These are phyloP conservation scores for Phytopythium cucurbitacearum DNA, from an alignment of 352 stramenopile genomes.

Conservation along the genomic window DNA sequence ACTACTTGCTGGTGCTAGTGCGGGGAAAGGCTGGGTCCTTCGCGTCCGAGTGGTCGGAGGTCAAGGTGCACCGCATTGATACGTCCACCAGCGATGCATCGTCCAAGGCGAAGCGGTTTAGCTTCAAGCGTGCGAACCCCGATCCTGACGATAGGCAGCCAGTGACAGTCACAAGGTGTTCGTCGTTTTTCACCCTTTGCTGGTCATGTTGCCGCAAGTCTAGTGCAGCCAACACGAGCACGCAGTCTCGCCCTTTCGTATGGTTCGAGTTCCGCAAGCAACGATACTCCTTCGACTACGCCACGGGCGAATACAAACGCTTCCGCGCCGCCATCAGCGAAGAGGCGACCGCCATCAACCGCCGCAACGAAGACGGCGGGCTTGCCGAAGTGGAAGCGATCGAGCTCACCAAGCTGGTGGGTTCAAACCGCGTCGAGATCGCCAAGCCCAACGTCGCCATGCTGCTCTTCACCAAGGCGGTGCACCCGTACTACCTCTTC, in stretches of 20 bases:
- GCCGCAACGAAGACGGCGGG: conserved; percentile 11
- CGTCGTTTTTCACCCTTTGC: no score
- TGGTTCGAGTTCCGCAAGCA: conserved; percentile 76
- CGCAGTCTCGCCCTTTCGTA: conserved; percentile 11
- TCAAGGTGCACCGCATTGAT: conserved; percentile 4
- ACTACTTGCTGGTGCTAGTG: conserved; percentile 46
- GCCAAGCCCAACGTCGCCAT: conserved; percentile 20
- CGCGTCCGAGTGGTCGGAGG: background rate
- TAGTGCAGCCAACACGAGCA: background rate
- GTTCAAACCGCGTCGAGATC: conserved; percentile 40
- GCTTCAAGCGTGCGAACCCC: no score
- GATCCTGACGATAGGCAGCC: no score
- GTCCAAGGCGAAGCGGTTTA: no score
- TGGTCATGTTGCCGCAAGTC: background rate
- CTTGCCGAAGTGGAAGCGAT: conserved; percentile 10
- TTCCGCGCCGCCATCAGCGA: conserved; percentile 30
- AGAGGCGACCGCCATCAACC: conserved; percentile 11
- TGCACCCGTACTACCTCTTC: conserved; percentile 64
- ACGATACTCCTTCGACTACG: conserved; percentile 52
- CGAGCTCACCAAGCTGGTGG: conserved; percentile 26
- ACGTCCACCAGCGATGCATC: background rate
- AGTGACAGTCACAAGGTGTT: no score
- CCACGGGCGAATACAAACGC: conserved; percentile 43
- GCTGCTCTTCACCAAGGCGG: conserved; percentile 48
- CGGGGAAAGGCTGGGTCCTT: conserved; percentile 21